phyloP scores from a whole-genome alignment of 2,329 filamentous ascomycete species.

The Botryotinia globosa region DNA sequence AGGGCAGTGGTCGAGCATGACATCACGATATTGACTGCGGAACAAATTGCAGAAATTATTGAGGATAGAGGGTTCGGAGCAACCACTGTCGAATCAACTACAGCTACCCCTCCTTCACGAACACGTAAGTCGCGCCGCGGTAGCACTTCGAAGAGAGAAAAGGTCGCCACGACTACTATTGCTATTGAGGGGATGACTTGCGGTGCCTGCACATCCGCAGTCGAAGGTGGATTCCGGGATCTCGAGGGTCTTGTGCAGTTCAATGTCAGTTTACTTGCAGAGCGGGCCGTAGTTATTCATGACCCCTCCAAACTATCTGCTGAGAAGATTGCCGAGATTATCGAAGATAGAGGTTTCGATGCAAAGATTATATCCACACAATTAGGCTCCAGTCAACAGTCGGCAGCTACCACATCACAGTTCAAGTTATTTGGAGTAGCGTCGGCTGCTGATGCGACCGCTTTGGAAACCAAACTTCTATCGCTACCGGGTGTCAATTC shows the following conservation, averaged over 20 bases:
- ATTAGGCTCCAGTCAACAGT: constrained; percentile 52
- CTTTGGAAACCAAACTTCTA: constrained; percentile 66
- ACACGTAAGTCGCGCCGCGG: constrained; percentile 37
- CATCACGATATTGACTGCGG: constrained; percentile 49
- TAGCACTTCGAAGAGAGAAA: constrained; percentile 33
- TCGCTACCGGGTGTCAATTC: constrained; percentile 68
- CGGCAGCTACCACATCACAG: constrained; percentile 61
- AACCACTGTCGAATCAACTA: constrained; percentile 68
- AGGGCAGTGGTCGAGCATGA: constrained; percentile 85
- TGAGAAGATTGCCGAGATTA: constrained; percentile 74
- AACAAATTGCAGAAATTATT: constrained; percentile 56
- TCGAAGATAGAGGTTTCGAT: constrained; percentile 89
- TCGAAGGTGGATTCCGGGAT: constrained; percentile 77
- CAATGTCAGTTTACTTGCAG: constrained; percentile 91
- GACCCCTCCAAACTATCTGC: constrained; percentile 68
- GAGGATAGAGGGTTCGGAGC: constrained; percentile 78
- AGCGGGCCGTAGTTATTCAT: constrained; percentile 85
- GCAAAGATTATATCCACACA: constrained; percentile 77
- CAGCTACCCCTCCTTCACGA: constrained; percentile 41
- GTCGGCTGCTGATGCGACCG: constrained; percentile 67
- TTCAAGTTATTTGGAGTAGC: constrained; percentile 81
- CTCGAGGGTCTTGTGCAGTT: constrained; percentile 80
- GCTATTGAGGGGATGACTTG: constrained; percentile 97
- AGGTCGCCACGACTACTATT: constrained; percentile 72
- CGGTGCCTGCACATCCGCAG: constrained; percentile 89